A percentile compares a stretch with the other conserved stretches of the same genome.
Evolutionary conservation across 176 grass and related monocot species (phyloP).

Genomic region (Carex parvula): DNA sequence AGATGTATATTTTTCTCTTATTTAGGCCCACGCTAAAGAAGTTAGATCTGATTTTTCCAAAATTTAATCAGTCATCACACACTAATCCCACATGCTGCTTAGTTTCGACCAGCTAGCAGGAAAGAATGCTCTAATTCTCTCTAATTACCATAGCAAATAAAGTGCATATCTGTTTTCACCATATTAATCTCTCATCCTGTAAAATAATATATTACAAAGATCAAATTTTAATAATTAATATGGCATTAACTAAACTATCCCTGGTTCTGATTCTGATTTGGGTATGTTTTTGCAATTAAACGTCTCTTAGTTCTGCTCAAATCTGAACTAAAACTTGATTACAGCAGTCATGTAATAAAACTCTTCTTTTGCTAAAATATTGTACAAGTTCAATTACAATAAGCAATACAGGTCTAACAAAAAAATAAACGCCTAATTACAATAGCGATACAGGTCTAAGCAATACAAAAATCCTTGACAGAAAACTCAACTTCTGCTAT

Average conservation of each 20-base stretch:
- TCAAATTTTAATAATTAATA: neutral
- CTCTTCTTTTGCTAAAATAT: neutral
- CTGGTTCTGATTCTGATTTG: neutral
- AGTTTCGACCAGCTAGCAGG: neutral
- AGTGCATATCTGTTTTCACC: neutral
- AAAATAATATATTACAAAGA: neutral
- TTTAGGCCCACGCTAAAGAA: no score
- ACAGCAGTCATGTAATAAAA: neutral
- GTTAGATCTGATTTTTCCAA: no score
- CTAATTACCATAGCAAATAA: neutral
- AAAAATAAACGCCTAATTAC: neutral
- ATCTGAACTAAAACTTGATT: neutral
- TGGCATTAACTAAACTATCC: neutral
- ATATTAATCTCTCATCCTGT: neutral
- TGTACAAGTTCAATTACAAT: neutral
- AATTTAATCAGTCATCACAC: no score
- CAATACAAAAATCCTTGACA: neutral
- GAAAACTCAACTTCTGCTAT: neutral
- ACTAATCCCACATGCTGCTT: neutral
- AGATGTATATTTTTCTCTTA: no score
- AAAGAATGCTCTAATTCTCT: neutral
- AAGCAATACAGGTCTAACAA: neutral
- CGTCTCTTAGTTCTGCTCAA: neutral
- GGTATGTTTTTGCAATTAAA: neutral
- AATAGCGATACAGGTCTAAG: neutral